Conservation (phyloP, 2,329 filamentous ascomycete genomes). For the Penicillium sp. region DNA sequence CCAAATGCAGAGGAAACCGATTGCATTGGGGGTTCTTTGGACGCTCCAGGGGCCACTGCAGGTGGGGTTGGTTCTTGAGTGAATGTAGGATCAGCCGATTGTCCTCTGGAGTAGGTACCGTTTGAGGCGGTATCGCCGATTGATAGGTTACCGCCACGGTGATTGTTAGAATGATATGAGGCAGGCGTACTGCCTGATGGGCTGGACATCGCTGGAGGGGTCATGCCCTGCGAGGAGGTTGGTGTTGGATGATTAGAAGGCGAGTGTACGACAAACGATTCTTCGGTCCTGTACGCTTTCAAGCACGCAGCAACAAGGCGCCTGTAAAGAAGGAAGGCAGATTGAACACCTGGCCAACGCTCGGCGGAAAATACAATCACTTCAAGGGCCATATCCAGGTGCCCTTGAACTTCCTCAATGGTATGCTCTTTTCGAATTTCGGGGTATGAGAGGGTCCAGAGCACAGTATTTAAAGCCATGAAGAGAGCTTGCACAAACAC, state of each 20-base stretch:
- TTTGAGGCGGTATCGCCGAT: constrained; percentile 27
- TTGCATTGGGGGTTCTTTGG: constrained; percentile 17
- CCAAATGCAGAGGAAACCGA: constrained; percentile 9
- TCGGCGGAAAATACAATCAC: constrained; percentile 77
- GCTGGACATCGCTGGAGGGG: constrained; percentile 40
- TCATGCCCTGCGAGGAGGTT: constrained; percentile 37
- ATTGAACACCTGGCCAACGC: constrained; percentile 85
- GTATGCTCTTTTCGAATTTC: constrained; percentile 72
- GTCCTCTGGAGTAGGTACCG: constrained; percentile 33
- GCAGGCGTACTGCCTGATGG: constrained; percentile 38
- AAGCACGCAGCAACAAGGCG: constrained; percentile 82
- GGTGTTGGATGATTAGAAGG: constrained; percentile 44
- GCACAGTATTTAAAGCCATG: constrained; percentile 84
- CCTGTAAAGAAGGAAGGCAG: constrained; percentile 80
- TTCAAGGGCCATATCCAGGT: constrained; percentile 72
- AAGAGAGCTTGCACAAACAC: constrained; percentile 86
- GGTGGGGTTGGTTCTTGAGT: constrained; percentile 22
- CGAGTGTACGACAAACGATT: constrained; percentile 51
- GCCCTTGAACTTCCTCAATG: constrained; percentile 70
- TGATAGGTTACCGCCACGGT: constrained; percentile 27
- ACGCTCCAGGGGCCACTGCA: constrained; percentile 13
- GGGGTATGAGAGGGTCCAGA: constrained; percentile 88
- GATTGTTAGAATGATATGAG: constrained; percentile 35
- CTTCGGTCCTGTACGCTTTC: constrained; percentile 73
- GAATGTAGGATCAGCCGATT: constrained; percentile 32